A percentile compares a stretch with the other conserved stretches of the same genome.
Evolutionary conservation across 2,329 filamentous ascomycete genomes (phyloP).

Genomic region (Colletotrichum sp.): DNA sequence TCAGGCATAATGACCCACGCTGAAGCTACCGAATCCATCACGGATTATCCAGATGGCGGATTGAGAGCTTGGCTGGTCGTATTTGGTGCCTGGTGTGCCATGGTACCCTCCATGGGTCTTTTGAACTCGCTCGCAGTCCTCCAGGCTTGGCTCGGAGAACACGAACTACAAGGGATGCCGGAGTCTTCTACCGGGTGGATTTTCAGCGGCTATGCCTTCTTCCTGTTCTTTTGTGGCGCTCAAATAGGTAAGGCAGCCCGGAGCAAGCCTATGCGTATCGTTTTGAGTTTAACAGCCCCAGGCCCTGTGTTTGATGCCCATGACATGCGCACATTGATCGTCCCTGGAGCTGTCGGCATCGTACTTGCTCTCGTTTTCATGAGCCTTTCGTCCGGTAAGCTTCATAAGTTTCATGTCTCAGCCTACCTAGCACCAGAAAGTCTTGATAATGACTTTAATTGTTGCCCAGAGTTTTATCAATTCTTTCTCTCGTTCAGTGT

Average conservation of each 20-base stretch:
- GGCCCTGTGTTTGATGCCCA: not conserved
- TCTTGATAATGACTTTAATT: not conserved
- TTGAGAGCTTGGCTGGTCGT: slow-evolving; percentile 72
- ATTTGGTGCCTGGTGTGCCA: slow-evolving; percentile 70
- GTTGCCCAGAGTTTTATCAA: not conserved
- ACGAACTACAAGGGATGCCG: slow-evolving; percentile 64
- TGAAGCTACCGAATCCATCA: not conserved
- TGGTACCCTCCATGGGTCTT: slow-evolving; percentile 69
- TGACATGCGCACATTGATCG: not conserved
- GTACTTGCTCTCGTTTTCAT: not conserved
- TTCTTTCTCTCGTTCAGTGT: slow-evolving; percentile 56
- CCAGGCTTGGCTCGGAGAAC: slow-evolving; percentile 66
- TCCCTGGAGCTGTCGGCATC: not conserved
- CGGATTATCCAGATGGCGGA: slow-evolving; percentile 72
- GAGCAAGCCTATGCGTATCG: not conserved
- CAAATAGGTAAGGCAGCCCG: slow-evolving; percentile 56
- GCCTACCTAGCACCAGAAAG: not conserved
- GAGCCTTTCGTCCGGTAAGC: not conserved
- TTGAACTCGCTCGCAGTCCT: slow-evolving; percentile 71
- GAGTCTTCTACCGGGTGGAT: slow-evolving; percentile 74
- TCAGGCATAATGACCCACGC: not conserved
- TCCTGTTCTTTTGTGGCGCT: slow-evolving; percentile 73
- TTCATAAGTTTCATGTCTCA: not conserved
- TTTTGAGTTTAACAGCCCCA: not conserved
- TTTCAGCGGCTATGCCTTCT: slow-evolving; percentile 72